phyloP scores from a whole-genome alignment of 2,329 filamentous ascomycete genomes.

The Monosporascus ibericus region DNA sequence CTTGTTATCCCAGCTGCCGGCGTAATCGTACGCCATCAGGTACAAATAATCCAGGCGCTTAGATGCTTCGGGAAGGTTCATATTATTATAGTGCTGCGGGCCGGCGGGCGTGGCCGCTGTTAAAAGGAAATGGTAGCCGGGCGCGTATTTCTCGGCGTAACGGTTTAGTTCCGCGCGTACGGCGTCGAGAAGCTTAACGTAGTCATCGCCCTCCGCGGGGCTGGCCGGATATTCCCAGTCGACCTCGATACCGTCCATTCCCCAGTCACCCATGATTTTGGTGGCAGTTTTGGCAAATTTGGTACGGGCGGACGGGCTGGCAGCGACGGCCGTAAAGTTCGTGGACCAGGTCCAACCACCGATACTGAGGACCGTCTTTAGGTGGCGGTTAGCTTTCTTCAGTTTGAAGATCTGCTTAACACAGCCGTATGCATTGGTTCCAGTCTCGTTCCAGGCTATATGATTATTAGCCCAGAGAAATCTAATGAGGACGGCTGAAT shows the following conservation, averaged over 20 bases:
- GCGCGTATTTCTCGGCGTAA: slow-evolving; percentile 38
- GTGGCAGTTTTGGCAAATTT: slow-evolving; percentile 67
- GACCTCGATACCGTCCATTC: slow-evolving; percentile 41
- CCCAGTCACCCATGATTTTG: slow-evolving; percentile 65
- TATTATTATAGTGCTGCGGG: slow-evolving; percentile 37
- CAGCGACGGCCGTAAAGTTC: slow-evolving; percentile 65
- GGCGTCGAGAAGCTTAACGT: slow-evolving; percentile 38
- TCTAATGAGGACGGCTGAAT: neutral
- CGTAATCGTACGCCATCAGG: slow-evolving; percentile 70
- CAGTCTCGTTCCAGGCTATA: slow-evolving; percentile 51
- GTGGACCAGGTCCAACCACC: slow-evolving; percentile 81
- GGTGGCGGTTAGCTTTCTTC: slow-evolving; percentile 71
- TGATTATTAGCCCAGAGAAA: slow-evolving; percentile 8
- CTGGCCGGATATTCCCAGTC: slow-evolving; percentile 35
- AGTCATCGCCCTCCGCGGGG: slow-evolving; percentile 35
- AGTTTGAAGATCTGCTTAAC: slow-evolving; percentile 73
- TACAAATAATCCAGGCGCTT: slow-evolving; percentile 48
- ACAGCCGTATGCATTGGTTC: slow-evolving; percentile 74
- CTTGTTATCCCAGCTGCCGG: slow-evolving; percentile 59
- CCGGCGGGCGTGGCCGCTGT: slow-evolving; percentile 48
- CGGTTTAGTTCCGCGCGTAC: slow-evolving; percentile 41
- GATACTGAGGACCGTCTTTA: slow-evolving; percentile 75
- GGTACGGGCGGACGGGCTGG: slow-evolving; percentile 54
- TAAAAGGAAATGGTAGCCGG: slow-evolving; percentile 45
- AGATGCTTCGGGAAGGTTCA: slow-evolving; percentile 42